Evolutionary conservation across 176 grass and related monocot species (phyloP).

Genomic region (Ensete ventricosum): DNA sequence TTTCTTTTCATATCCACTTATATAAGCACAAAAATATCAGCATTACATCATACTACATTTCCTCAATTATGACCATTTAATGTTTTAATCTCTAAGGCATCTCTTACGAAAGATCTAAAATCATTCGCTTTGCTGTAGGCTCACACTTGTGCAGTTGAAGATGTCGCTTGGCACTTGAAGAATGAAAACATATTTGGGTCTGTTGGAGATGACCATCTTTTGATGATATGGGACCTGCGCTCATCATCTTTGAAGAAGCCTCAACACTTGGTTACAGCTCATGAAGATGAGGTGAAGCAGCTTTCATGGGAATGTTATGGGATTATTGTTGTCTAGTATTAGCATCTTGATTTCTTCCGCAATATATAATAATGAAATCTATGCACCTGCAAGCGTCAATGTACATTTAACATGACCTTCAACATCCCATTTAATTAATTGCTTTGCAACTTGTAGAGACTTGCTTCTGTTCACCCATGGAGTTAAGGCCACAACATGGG

Average conservation of each 20-base stretch:
- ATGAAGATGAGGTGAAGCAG: slow-evolving; percentile 60
- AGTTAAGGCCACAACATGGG: no score
- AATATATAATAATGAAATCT: no score
- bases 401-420: no score
- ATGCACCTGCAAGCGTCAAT: no score
- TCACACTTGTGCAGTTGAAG: slow-evolving; percentile 73
- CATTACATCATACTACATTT: no score
- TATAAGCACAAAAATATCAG: no score
- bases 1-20: no score
- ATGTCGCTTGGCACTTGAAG: slow-evolving; percentile 92
- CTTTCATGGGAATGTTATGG: slow-evolving; percentile 2
- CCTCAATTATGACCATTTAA: not conserved
- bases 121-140: slow-evolving; percentile 33
- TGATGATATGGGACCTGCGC: slow-evolving; percentile 95
- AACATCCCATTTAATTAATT: no score
- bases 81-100: not conserved
- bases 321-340: not conserved
- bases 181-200: slow-evolving; percentile 83
- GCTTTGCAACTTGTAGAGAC: no score
- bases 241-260: slow-evolving; percentile 48
- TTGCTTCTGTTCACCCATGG: no score
- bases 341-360: not conserved
- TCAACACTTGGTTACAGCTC: slow-evolving; percentile 49
- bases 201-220: slow-evolving; percentile 85
- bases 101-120: not conserved